Evolutionary conservation across 768 basidiomycete species (phyloP), one percentile per base, ranked within the genome.

Genomic region (Baorangia bicolor): DNA sequence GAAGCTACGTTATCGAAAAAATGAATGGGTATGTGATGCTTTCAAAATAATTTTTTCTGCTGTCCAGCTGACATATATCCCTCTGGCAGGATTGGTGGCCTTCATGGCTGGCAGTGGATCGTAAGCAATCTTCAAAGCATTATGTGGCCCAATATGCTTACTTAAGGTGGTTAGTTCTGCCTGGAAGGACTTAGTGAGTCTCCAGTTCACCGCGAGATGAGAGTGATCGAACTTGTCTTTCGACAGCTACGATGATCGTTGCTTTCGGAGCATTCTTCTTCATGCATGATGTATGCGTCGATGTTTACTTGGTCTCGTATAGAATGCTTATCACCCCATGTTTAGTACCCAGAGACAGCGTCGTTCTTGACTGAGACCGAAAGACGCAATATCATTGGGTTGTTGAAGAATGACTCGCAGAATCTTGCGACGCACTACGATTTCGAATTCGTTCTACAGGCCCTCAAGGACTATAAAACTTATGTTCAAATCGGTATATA

Each of bases 261-360:
- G 65, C 69, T 11, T 51, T 58, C 16, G 28, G 5, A 4, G 58
- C 70, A 28, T 84, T 75, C 64, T 84, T 80, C 64, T 75, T 75
- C 65, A 79, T 85, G 72, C 69, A 84, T 55, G 82, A 85, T 65
- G 80, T 80, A 51, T 38, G 77, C 39, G 13, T 13, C 5, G 27
- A 37, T 39, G 12, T 52, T 51, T 43, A 25, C 33, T n/a, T 5
- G 0, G 16, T 25, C 37, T 3, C 18, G 9, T 40, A 28, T 10
- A 23, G 16, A 30, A n/a, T 46, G n/a, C 44, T 41, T 16, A 55
- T 37, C n/a, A 31, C 43, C n/a, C 43, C 2, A 34, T 34, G 25
- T 27, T 3, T 51, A 79, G 78, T 82, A 81, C 67, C 81, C 82
- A 28, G 77, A 79, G 58, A 85, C 82, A 6, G 82, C 83, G 16